Base-by-base conservation (phyloP, 2,329 filamentous ascomycete species). In the Cercospora sojina region DNA sequence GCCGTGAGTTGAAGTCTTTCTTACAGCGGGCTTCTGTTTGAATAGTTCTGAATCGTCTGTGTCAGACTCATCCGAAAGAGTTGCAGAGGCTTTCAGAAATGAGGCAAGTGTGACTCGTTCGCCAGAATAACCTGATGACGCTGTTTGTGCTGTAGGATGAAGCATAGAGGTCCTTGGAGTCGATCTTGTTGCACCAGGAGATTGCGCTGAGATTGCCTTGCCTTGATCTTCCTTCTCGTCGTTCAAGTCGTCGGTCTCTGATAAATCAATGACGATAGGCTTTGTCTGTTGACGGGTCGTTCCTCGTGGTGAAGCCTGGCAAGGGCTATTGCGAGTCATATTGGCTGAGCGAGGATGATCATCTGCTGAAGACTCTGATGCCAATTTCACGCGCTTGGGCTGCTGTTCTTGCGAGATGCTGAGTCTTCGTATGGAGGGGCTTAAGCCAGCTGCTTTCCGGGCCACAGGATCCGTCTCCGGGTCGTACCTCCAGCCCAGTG, bases 401-500 rank as follows among this genome's bases (percentile, higher is more conserved):
- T 65, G 67, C 18, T 67, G 69, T 58, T 67, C 69, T 27, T 64
- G 67, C 20, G 56, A 58, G 35, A 71, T 70, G 64, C 70, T 71
- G 43, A 71, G 38, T 29, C 43, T 27, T 23, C 58, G 41, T 51
- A 65, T 55, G 35, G 63, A 35, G 32, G 63, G 64, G 63, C 64
- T 57, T 38, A 64, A 51, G 18, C 61, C 64, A 56, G 64, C 62
- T 31, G 38, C 16, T 23, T 67, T 59, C 16, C 59, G 64, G 16
- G 63, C 57, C 7, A 25, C 53, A 16, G 56, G 8, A 20, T 64
- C 62, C 1, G 64, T 67, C 12, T 70, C 56, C 0, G 72, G 72
- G 27, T 76, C 67, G 29, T 73, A 75, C 9, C 61, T 59, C 73
- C 73, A 76, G 20, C 73, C 74, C n/a, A 75, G 59, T 25, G 74